These are phyloP conservation scores for Metschnikowia hibisci DNA, from an alignment of 805 yeast genomes.

Conservation along the genomic window DNA sequence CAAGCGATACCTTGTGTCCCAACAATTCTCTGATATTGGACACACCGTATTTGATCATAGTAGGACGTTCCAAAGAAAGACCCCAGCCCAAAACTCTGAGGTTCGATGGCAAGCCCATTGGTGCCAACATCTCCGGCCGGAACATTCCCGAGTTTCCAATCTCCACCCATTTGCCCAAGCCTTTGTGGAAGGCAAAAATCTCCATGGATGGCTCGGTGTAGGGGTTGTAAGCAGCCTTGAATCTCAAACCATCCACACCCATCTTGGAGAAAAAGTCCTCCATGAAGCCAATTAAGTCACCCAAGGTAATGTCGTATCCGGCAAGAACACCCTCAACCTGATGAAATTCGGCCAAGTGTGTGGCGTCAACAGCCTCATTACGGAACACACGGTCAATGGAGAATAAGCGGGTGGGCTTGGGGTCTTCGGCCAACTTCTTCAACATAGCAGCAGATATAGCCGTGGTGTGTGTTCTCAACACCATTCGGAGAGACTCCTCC, in stretches of 20 bases:
- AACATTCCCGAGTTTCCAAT: conserved; percentile 99
- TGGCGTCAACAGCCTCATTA: conserved; percentile 99
- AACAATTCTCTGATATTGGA: conserved; percentile 92
- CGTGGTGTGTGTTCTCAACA: conserved; percentile 95
- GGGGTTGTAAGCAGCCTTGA: conserved; percentile 98
- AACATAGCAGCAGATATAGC: conserved; percentile 89
- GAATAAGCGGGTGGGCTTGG: conserved; percentile 86
- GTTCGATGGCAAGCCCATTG: conserved; percentile 96
- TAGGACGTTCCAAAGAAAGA: conserved; percentile 93
- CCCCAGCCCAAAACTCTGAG: conserved; percentile 98
- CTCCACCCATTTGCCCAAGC: conserved; percentile 96
- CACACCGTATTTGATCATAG: conserved; percentile 97
- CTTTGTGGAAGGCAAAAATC: conserved; percentile 94
- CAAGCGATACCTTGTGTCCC: conserved; percentile 95
- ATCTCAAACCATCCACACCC: conserved; percentile 95
- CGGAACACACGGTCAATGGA: conserved; percentile 98
- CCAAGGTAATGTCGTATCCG: conserved; percentile 89
- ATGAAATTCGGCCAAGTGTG: conserved; percentile 98
- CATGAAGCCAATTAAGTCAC: conserved; percentile 97
- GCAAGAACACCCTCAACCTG: conserved; percentile 99
- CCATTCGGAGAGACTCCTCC: conserved; percentile 86
- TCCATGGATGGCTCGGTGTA: conserved; percentile 99
- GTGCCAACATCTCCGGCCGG: conserved; percentile 98
- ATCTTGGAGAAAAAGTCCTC: conserved; percentile 92
- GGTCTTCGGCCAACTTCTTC: conserved; percentile 80